phyloP scores from a whole-genome alignment of 257 asterid species.

The Solanum gracilifrons region DNA sequence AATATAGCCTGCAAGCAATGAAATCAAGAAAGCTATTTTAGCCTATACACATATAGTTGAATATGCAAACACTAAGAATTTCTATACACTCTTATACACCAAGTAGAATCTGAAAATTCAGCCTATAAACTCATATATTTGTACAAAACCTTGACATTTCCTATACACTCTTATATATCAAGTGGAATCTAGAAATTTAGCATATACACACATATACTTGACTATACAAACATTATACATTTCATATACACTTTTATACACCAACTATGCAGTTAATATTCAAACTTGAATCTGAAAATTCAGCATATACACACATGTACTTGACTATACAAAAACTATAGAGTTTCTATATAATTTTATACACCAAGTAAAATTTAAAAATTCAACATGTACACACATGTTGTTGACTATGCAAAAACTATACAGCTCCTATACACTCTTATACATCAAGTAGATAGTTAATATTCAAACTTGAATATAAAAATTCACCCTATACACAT shows the following conservation, averaged over 20 bases:
- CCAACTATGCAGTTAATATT: neutral
- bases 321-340: neutral
- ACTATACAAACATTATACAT: neutral
- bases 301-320: neutral
- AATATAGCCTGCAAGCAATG: neutral
- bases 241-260: neutral
- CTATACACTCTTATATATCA: neutral
- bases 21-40: neutral
- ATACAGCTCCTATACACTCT: neutral
- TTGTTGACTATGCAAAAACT: neutral
- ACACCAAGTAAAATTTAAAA: neutral
- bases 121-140: neutral
- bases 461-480: neutral
- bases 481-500: neutral
- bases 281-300: neutral
- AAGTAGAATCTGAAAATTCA: too few relatives aligned
- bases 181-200: neutral
- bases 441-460: neutral
- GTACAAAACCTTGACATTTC: neutral
- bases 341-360: too few relatives aligned
- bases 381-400: neutral
- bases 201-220: neutral
- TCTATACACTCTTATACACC: neutral
- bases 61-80: neutral
- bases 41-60: neutral